A percentile compares a stretch with the other conserved stretches of the same genome.
These are phyloP conservation scores for Diplodia intermedia DNA, from an alignment of 2,329 filamentous ascomycete genomes.

Conservation along the genomic window DNA sequence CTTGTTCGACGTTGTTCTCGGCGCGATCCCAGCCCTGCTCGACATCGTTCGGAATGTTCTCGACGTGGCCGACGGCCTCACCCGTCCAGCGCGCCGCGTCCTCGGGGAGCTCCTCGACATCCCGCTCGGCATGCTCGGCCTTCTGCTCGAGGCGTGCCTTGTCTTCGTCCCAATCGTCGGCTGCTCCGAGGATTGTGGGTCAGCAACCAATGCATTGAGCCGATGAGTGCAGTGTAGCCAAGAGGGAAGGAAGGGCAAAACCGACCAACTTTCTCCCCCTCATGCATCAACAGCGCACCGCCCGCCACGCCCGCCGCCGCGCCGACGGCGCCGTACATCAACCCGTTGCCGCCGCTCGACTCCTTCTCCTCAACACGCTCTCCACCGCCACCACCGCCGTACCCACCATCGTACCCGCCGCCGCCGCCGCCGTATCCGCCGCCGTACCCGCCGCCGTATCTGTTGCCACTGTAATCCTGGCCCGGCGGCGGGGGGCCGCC, in stretches of 20 bases:
- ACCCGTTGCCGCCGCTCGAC: constrained; percentile 38
- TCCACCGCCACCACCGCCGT: constrained; percentile 26
- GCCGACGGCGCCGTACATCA: constrained; percentile 50
- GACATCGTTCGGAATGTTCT: constrained; percentile 45
- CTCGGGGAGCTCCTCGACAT: constrained; percentile 44
- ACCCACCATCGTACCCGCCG: constrained; percentile 11
- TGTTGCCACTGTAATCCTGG: constrained; percentile 34
- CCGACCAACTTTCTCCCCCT: constrained; percentile 49
- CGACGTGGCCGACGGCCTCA: constrained; percentile 41
- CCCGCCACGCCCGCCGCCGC: constrained; percentile 52
- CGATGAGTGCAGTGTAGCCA: background rate
- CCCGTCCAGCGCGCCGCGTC: constrained; percentile 36
- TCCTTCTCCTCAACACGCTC: constrained; percentile 37
- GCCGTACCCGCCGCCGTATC: constrained; percentile 30
- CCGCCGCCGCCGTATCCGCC: constrained; percentile 14
- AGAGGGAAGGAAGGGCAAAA: constrained; percentile 35
- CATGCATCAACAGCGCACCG: constrained; percentile 55
- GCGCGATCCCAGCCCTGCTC: constrained; percentile 43
- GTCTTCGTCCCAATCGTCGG: constrained; percentile 45
- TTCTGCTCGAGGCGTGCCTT: constrained; percentile 42
- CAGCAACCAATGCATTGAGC: background rate
- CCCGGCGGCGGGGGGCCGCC: constrained; percentile 26
- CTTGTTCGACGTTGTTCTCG: constrained; percentile 39
- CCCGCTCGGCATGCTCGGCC: constrained; percentile 38
- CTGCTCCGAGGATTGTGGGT: constrained; percentile 34